These are phyloP conservation scores for Coemansia sp. DNA, from an alignment of 192 early-diverging fungal species.

Conservation along the genomic window DNA sequence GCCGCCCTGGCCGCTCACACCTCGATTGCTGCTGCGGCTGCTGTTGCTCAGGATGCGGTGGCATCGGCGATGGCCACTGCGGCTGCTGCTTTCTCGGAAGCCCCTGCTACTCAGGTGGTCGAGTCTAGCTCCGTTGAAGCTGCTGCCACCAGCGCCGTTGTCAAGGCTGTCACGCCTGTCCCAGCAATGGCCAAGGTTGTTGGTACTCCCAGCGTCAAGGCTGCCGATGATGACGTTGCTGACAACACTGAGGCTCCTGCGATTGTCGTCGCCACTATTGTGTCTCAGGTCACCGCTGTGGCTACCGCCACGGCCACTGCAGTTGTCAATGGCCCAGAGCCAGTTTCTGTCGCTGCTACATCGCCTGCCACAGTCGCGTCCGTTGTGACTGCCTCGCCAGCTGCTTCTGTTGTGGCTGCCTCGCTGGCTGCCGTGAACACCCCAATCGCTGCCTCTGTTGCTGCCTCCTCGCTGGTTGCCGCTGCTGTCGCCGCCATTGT, in stretches of 20 bases:
- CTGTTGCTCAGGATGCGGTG: conserved; percentile 16
- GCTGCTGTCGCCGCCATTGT: background rate
- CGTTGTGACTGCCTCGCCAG: background rate
- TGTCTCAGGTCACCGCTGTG: background rate
- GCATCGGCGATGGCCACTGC: conserved; percentile 20
- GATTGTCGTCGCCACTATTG: background rate
- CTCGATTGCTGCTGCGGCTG: conserved; percentile 18
- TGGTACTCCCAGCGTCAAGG: background rate
- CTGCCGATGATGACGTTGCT: conserved; percentile 11
- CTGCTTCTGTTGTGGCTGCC: background rate
- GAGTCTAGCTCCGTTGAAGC: background rate
- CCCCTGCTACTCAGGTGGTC: background rate
- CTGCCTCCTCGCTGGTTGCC: background rate
- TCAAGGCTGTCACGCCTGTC: background rate
- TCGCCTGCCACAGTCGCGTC: background rate
- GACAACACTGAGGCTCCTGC: conserved; percentile 7
- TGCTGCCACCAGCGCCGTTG: background rate
- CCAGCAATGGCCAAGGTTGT: background rate
- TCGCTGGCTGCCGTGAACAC: too few species aligned
- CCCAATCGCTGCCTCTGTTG: too few species aligned
- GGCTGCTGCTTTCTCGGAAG: conserved; percentile 7
- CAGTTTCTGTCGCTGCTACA: background rate
- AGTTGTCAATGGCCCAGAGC: background rate
- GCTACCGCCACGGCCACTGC: conserved; percentile 3
- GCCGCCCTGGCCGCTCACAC: conserved; percentile 11